Conservation (phyloP, 768 basidiomycete genomes). For the Kwoniella shandongensis region DNA sequence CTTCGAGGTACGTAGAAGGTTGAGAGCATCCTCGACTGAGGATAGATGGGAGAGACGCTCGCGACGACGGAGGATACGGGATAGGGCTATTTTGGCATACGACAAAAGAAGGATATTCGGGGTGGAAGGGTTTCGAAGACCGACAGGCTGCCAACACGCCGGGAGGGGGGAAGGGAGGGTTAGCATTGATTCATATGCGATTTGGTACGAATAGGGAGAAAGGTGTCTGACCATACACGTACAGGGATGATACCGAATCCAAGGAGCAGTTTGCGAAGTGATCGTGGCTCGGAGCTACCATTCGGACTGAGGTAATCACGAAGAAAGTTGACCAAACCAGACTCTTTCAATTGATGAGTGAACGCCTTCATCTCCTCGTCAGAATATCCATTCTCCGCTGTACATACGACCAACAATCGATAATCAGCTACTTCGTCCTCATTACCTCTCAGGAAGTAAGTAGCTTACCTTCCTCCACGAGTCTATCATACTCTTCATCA, state of each 20-base stretch:
- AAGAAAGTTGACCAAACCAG: constrained; percentile 40
- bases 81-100: constrained; percentile 38
- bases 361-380: constrained; percentile 37
- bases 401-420: neutral
- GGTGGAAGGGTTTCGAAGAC: constrained; percentile 28
- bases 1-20: constrained; percentile 41
- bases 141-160: constrained; percentile 20
- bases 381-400: constrained; percentile 42
- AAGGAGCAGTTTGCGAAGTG: constrained; percentile 38
- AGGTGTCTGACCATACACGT: neutral
- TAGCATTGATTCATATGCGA: neutral
- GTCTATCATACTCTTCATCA: constrained; percentile 36
- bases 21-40: constrained; percentile 50
- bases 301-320: constrained; percentile 27
- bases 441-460: neutral
- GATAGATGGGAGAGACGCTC: constrained; percentile 44
- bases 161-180: neutral
- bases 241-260: constrained; percentile 42
- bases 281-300: constrained; percentile 13
- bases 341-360: constrained; percentile 33
- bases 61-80: constrained; percentile 48
- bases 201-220: neutral
- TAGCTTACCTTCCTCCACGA: constrained; percentile 41
- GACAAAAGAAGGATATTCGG: constrained; percentile 31
- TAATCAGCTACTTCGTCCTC: neutral